Evolutionary conservation across 345 rosid genomes (phyloP), one percentile per base, ranked within the genome.

Genomic region (Gossypium sturtianum): DNA sequence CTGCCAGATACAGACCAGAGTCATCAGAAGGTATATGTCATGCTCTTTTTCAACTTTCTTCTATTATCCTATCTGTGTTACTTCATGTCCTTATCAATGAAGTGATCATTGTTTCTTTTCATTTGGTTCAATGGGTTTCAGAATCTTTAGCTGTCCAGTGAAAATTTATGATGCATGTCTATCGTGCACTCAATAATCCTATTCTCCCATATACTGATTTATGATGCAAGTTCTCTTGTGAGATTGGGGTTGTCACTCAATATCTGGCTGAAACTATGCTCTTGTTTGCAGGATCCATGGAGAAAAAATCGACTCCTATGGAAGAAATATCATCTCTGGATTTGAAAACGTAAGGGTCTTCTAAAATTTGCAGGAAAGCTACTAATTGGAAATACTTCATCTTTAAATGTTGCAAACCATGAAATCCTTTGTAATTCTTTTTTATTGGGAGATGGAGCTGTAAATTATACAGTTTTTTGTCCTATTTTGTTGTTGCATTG

Each of bases 1-100:
- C 94, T 22, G 93, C 97, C 51, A 86, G 84, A 84, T 90, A 87
- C 71, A 78, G 79, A 67, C 93, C 98, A 47, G 94, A 89, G 71
- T 78, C 87, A 59, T 82, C 89, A 45, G 92, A 91, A 88, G 97
- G 98, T 93, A 86, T 67, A 17, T 45, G 71, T n/a, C 52, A 38
- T 58, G 13, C 20, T 66, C 72, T 68, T 57, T 72, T 29, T 43
- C 49, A 45, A 34, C 38, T 73, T 75, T 66, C 64, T 43, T 17
- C 27, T 16, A 43, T 57, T 47, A 44, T 53, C 41, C 9, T n/a
- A 22, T 45, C 66, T 34, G 25, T 13, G 53, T 67, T 51, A 23
- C 34, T 62, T 64, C 44, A 54, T 54, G 23, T 67, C 48, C 4
- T 38, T n/a, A 13, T 67, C 41, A 22, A 45, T 45, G 20, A 67